Conservation (phyloP, 805 yeast genomes). For the Candida ovalis region DNA sequence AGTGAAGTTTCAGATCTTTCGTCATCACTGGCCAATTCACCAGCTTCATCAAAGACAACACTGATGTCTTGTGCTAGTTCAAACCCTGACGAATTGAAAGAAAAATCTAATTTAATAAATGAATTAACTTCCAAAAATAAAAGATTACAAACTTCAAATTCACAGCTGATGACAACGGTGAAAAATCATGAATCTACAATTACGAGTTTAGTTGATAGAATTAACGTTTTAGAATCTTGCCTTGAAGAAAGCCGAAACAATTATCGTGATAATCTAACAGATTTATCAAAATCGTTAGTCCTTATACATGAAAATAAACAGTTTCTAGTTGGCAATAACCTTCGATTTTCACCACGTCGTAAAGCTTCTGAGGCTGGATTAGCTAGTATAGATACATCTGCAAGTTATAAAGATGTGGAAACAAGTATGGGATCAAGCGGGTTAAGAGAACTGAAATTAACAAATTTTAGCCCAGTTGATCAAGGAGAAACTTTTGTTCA, state of each 20-base stretch:
- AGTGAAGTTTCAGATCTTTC: background rate
- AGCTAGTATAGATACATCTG: background rate
- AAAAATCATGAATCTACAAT: background rate
- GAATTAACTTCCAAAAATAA: background rate
- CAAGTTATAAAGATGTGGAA: background rate
- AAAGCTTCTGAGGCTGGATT: background rate
- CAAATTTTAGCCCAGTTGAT: constrained; percentile 4
- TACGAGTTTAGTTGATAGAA: constrained; percentile 5
- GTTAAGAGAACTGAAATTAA: constrained; percentile 4
- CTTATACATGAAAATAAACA: constrained; percentile 17
- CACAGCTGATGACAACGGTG: background rate
- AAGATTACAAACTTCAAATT: background rate
- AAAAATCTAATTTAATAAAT: background rate
- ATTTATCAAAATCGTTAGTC: constrained; percentile 19
- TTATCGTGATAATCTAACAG: constrained; percentile 16
- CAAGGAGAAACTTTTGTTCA: constrained; percentile 18
- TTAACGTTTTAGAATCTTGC: constrained; percentile 15
- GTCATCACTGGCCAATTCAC: background rate
- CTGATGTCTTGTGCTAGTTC: background rate
- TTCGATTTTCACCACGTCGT: background rate
- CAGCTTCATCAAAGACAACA: background rate
- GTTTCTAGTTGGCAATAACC: constrained; percentile 8
- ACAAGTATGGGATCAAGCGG: background rate
- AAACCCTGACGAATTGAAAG: background rate
- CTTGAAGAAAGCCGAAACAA: constrained; percentile 10